These are phyloP conservation scores for Penicillium flavigenum DNA, from an alignment of 495 filamentous ascomycete species.

Conservation along the genomic window DNA sequence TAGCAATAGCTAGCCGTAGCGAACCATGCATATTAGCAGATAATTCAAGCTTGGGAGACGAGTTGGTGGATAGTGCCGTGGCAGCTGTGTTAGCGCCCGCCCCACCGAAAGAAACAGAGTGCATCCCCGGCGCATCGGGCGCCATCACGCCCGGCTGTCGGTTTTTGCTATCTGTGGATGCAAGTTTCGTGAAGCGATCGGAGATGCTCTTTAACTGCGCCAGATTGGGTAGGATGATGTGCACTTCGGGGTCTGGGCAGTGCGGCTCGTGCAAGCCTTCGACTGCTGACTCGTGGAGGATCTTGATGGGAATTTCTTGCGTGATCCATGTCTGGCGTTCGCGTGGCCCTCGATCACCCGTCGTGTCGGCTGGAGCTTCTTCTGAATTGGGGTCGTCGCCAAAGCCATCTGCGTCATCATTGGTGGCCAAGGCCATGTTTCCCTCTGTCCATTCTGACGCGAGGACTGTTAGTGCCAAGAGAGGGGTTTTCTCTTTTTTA, in stretches of 20 bases:
- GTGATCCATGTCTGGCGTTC: slow-evolving; percentile 85
- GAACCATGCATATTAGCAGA: slow-evolving; percentile 91
- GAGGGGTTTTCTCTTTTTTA: slow-evolving; percentile 81
- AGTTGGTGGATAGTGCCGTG: slow-evolving; percentile 25
- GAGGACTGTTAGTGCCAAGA: slow-evolving; percentile 82
- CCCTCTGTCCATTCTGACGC: slow-evolving; percentile 48
- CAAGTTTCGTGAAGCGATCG: slow-evolving; percentile 88
- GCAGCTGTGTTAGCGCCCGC: slow-evolving; percentile 10
- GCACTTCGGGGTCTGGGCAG: slow-evolving; percentile 88
- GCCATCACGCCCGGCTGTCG: slow-evolving; percentile 17
- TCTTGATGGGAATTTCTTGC: slow-evolving; percentile 93
- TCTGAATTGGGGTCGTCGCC: slow-evolving; percentile 1
- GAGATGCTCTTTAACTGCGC: slow-evolving; percentile 84
- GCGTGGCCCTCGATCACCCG: slow-evolving; percentile 44
- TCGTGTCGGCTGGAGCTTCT: slow-evolving; percentile 36
- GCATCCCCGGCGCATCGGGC: slow-evolving; percentile 15
- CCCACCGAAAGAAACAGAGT: background rate
- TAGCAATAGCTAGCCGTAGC: slow-evolving; percentile 68
- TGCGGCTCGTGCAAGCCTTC: slow-evolving; percentile 85
- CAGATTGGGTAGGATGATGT: slow-evolving; percentile 84
- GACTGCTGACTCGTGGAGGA: slow-evolving; percentile 75
- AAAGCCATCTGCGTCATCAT: slow-evolving; percentile 32
- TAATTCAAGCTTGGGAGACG: slow-evolving; percentile 68
- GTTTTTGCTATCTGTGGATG: slow-evolving; percentile 36
- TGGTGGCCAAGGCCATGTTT: slow-evolving; percentile 47